Conservation (phyloP, 2,329 filamentous ascomycete genomes). For the Calonectria multiphialidica region DNA sequence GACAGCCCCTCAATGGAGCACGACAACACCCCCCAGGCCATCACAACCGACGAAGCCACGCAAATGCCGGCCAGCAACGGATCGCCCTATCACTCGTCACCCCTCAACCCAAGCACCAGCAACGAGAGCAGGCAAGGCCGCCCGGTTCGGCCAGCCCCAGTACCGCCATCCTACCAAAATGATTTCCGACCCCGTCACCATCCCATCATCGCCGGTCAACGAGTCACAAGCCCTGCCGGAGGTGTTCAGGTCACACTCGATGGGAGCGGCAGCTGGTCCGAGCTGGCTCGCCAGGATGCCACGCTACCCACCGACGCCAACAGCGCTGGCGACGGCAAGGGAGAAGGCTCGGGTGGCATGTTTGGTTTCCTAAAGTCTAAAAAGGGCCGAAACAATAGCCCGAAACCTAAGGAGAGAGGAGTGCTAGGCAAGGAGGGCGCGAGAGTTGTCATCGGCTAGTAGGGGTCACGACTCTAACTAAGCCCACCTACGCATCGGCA, state of each 20-base stretch:
- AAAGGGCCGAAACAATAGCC: constrained; percentile 90
- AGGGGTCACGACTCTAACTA: constrained; percentile 31
- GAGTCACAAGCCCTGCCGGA: constrained; percentile 82
- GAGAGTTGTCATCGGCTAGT: constrained; percentile 79
- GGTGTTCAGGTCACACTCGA: constrained; percentile 94
- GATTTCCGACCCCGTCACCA: constrained; percentile 60
- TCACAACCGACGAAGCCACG: constrained; percentile 65
- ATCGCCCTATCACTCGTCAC: constrained; percentile 37
- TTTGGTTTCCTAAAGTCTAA: constrained; percentile 91
- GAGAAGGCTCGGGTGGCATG: constrained; percentile 79
- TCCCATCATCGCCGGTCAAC: constrained; percentile 70
- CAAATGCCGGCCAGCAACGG: constrained; percentile 51
- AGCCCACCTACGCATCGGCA: constrained; percentile 29
- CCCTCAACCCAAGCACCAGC: constrained; percentile 40
- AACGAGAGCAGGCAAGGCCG: constrained; percentile 43
- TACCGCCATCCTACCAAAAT: constrained; percentile 62
- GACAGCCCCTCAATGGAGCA: constrained; percentile 25
- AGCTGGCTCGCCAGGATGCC: constrained; percentile 86
- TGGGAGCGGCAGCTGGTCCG: constrained; percentile 90
- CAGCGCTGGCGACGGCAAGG: constrained; percentile 63
- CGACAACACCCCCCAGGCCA: constrained; percentile 54
- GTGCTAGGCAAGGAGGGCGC: constrained; percentile 96
- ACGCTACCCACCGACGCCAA: constrained; percentile 78
- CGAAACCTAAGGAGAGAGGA: constrained; percentile 93
- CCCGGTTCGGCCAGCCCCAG: constrained; percentile 47